A percentile compares a stretch with the other conserved stretches of the same genome.
Conservation (phyloP, 768 basidiomycete genomes). For the Calocera cornea region DNA sequence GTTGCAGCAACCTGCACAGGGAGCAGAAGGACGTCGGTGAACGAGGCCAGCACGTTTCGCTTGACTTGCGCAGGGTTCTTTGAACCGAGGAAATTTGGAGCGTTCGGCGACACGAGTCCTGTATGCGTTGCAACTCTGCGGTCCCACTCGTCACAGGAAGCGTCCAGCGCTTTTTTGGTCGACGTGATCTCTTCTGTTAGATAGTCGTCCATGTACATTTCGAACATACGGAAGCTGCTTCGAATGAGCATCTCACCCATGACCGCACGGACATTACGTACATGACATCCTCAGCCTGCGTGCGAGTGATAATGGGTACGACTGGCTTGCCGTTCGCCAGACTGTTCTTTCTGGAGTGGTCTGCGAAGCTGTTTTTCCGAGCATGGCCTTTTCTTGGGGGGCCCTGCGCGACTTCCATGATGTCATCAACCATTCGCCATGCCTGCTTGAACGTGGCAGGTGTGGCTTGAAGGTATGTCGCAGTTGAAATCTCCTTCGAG, state of each 20-base stretch:
- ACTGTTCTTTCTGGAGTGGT: conserved; percentile 5
- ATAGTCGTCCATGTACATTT: conserved; percentile 94
- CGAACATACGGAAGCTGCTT: conserved; percentile 81
- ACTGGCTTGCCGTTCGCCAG: conserved; percentile 19
- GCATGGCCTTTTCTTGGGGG: conserved; percentile 16
- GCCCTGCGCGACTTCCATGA: conserved; percentile 39
- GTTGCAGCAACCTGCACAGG: conserved; percentile 72
- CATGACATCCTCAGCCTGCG: conserved; percentile 71
- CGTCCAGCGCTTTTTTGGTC: conserved; percentile 58
- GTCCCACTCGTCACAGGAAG: conserved; percentile 71
- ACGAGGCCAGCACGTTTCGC: conserved; percentile 81
- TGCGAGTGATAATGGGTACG: conserved; percentile 31
- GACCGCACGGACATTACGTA: conserved; percentile 29
- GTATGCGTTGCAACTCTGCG: conserved; percentile 36
- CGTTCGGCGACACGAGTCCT: background rate
- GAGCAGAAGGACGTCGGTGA: conserved; percentile 74
- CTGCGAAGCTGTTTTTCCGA: conserved; percentile 1
- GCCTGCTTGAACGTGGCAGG: conserved; percentile 84
- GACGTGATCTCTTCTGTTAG: conserved; percentile 85
- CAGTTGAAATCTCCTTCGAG: conserved; percentile 59
- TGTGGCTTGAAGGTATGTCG: conserved; percentile 64
- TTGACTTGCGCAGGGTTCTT: conserved; percentile 86
- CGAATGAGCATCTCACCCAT: background rate
- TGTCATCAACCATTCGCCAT: conserved; percentile 70
- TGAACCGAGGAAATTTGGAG: conserved; percentile 51